phyloP scores from a whole-genome alignment of 2,329 filamentous ascomycete species.

The Diplodia scrobiculata region DNA sequence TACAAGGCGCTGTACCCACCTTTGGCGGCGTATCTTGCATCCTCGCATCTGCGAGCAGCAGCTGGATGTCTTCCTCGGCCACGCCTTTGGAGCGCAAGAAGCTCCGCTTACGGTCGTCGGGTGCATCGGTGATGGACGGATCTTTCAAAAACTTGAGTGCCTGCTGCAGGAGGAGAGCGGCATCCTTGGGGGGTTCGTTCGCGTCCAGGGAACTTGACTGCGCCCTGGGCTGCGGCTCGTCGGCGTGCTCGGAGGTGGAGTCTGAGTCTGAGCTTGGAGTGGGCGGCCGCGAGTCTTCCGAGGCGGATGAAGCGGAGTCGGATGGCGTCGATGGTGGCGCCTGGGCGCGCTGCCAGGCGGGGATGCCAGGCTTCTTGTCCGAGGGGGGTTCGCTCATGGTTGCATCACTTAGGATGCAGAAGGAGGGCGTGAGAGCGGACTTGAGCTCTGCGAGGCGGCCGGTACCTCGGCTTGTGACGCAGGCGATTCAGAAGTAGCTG shows the following conservation, averaged over 20 bases:
- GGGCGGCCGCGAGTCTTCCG: slow-evolving; percentile 8
- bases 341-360: slow-evolving; percentile 43
- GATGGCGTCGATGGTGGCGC: slow-evolving; percentile 29
- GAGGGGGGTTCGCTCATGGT: slow-evolving; percentile 3
- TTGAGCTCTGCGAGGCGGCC: slow-evolving; percentile 7
- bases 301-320: slow-evolving; percentile 24
- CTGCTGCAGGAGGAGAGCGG: slow-evolving; percentile 56
- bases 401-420: not conserved
- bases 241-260: slow-evolving; percentile 31
- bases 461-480: slow-evolving; percentile 26
- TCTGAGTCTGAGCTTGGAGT: slow-evolving; percentile 31
- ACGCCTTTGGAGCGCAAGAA: slow-evolving; percentile 81
- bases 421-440: not conserved
- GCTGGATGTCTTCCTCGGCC: slow-evolving; percentile 65
- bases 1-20: slow-evolving; percentile 1
- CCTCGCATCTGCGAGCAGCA: slow-evolving; percentile 55
- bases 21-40: slow-evolving; percentile 30
- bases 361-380: slow-evolving; percentile 30
- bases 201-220: slow-evolving; percentile 31
- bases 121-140: slow-evolving; percentile 67
- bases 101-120: slow-evolving; percentile 70
- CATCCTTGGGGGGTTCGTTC: slow-evolving; percentile 6
- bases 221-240: slow-evolving; percentile 31
- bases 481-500: not conserved
- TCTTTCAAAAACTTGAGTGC: slow-evolving; percentile 77